phyloP scores from a whole-genome alignment of 2,329 filamentous ascomycete species.

The Trichoderma sp. region DNA sequence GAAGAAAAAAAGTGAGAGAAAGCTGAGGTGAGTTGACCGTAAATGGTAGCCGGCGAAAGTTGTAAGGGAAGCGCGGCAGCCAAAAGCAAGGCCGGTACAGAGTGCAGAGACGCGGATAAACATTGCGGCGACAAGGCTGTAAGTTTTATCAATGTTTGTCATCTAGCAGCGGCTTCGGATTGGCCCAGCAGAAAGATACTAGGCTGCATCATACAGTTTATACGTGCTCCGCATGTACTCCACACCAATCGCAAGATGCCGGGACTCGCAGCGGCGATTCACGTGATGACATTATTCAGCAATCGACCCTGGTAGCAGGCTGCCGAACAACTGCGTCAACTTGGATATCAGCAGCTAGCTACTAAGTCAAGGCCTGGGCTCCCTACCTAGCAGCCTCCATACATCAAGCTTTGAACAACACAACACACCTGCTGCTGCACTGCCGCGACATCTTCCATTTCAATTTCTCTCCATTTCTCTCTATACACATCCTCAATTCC shows the following conservation, averaged over 20 bases:
- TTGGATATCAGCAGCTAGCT: slow-evolving; percentile 17
- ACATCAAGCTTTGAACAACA: background rate
- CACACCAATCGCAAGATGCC: background rate
- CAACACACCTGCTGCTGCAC: background rate
- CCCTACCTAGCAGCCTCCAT: background rate
- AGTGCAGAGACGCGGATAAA: slow-evolving; percentile 30
- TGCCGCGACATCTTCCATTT: background rate
- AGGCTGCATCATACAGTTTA: background rate
- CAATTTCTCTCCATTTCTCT: background rate
- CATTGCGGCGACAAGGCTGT: slow-evolving; percentile 30
- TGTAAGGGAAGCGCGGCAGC: slow-evolving; percentile 26
- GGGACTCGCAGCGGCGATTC: background rate
- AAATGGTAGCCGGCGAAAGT: slow-evolving; percentile 23
- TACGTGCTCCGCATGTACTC: background rate
- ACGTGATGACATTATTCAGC: slow-evolving; percentile 21
- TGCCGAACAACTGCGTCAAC: slow-evolving; percentile 25
- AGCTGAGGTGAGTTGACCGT: slow-evolving; percentile 22
- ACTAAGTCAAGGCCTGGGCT: slow-evolving; percentile 10
- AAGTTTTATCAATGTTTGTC: background rate
- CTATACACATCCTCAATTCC: background rate
- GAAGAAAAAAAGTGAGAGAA: slow-evolving; percentile 21
- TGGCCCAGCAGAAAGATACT: background rate
- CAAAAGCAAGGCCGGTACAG: background rate
- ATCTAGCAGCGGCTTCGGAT: background rate
- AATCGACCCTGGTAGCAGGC: slow-evolving; percentile 17